Conservation (phyloP, 192 early-diverging fungal genomes). For the Coemansia sp. region DNA sequence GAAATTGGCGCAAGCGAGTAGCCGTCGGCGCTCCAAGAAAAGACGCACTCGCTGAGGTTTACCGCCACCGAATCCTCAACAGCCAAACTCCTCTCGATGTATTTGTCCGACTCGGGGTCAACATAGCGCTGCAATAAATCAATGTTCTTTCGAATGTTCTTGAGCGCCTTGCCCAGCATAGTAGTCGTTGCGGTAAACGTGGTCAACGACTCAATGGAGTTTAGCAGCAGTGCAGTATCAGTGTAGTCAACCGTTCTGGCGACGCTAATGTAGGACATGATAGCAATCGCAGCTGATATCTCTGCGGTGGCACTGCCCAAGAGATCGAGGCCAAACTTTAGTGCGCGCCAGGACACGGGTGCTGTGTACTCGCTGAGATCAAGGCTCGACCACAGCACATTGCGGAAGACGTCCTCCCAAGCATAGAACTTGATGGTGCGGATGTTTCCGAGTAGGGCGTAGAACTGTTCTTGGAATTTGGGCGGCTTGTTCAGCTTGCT, state of each 20-base stretch:
- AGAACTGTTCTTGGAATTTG: conserved; percentile 1
- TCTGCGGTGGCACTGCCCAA: conserved; percentile 50
- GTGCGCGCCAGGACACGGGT: conserved; percentile 27
- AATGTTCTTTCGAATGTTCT: background rate
- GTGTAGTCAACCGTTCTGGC: conserved; percentile 15
- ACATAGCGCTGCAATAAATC: conserved; percentile 6
- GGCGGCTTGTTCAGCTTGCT: background rate
- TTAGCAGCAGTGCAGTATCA: conserved; percentile 14
- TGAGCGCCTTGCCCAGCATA: background rate
- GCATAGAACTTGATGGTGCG: conserved; percentile 70
- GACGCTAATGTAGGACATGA: conserved; percentile 59
- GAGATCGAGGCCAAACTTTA: conserved; percentile 14
- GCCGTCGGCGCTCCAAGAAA: conserved; percentile 27
- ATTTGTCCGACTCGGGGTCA: background rate
- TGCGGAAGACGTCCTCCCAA: conserved; percentile 54
- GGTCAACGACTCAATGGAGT: conserved; percentile 25
- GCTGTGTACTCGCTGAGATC: conserved; percentile 16
- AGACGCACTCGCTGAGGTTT: conserved; percentile 21
- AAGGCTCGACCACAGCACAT: background rate
- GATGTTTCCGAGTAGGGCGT: conserved; percentile 49
- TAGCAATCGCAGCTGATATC: conserved; percentile 60
- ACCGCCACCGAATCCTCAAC: background rate
- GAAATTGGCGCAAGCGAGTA: conserved; percentile 64
- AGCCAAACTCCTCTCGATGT: background rate
- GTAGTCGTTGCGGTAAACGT: conserved; percentile 3